Conservation (phyloP, 1,284 basidiomycete species). For the Cryptococcus sp. region DNA sequence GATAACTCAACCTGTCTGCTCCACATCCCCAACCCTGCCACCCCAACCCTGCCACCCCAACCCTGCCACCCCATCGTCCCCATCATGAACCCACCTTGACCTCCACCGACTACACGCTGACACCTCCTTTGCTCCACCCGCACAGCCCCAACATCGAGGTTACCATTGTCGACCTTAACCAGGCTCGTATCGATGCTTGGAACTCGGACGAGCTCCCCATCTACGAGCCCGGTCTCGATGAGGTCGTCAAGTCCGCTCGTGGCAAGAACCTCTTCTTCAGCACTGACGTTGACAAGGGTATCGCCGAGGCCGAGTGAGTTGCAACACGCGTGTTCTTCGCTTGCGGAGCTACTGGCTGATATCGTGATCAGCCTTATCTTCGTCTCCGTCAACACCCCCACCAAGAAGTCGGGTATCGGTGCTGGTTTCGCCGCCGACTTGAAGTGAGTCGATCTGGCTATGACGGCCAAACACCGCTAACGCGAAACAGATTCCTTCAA, state of each 20-base stretch:
- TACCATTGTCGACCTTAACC: conserved; percentile 97
- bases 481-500: conserved; percentile 78
- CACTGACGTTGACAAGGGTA: conserved; percentile 89
- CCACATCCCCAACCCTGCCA: neutral
- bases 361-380: conserved; percentile 56
- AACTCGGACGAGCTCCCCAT: conserved; percentile 70
- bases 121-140: neutral
- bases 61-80: neutral
- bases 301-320: conserved; percentile 78
- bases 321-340: neutral
- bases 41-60: neutral
- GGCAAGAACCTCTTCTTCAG: conserved; percentile 97
- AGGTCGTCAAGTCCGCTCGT: conserved; percentile 82
- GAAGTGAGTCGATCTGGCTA: conserved; percentile 63
- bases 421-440: conserved; percentile 97
- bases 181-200: conserved; percentile 93
- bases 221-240: conserved; percentile 96
- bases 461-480: neutral
- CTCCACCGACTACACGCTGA: conserved; percentile 4
- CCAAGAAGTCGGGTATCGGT: conserved; percentile 96
- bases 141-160: conserved; percentile 82
- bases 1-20: neutral
- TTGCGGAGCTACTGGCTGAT: neutral
- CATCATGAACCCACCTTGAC: neutral
- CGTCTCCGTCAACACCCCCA: conserved; percentile 82